Evolutionary conservation across 2,329 filamentous ascomycete genomes (phyloP), one percentile per base, ranked within the genome.

Genomic region (Sporothrix schenckii): DNA sequence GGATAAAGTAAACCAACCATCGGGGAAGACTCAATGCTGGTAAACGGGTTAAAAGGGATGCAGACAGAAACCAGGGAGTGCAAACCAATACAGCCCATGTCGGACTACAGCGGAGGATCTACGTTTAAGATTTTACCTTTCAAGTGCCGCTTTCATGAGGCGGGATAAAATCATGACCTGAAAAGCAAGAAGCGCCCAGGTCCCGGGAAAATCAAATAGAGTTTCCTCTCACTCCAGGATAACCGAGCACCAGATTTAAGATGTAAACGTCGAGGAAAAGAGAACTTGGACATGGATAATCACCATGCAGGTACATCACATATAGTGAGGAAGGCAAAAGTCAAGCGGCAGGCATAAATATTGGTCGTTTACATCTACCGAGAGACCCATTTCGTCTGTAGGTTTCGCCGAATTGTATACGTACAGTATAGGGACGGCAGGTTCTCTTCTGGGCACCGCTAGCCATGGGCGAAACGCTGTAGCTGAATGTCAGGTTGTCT

Each of bases 381-480:
- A 63, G 10, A 10, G 30, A 19, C 6, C 14, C 14, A 9, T 30
- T 21, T 14, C 54, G 13, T 30, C 30, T 39, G 61, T 34, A 11
- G 49, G 44, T 65, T 50, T 65, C 61, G 61, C 61, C 61, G 44
- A 65, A 65, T 7, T 16, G 39, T 24, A 24, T 24, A 60, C 14
- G n/a, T 24, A 44, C 39, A 47, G n/a, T 24, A 44, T n/a, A 47
- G 24, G 58, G 44, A 65, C 61, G 11, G 61, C 61, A 50, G 61
- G 60, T 19, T 34, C 2, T 50, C 2, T 34, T 65, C 44, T 65
- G 61, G 21, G 24, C 16, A 49, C 41, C 4, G 13, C 58, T 63
- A 16, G 11, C 58, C 41, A 50, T 50, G 61, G 61, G 61, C 47
- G 63, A 66, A 47, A 66, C 63, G 63, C 63, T 39, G 44, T 39